Conservation (phyloP, 805 yeast genomes). For the Zygosaccharomyces rouxii region DNA sequence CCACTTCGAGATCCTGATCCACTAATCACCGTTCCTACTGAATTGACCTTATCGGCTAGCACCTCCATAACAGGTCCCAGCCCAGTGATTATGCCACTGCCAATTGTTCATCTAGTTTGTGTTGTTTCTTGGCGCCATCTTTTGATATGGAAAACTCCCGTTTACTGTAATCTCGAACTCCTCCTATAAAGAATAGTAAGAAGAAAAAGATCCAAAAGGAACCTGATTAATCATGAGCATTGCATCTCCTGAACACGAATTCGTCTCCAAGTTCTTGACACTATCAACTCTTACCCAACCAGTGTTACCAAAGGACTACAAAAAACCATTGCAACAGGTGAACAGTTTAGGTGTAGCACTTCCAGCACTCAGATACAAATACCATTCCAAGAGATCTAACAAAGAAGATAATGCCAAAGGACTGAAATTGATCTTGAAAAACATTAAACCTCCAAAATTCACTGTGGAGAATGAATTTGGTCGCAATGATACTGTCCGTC, state of each 20-base stretch:
- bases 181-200: background rate
- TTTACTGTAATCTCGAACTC: background rate
- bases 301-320: constrained; percentile 26
- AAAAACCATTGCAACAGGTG: constrained; percentile 32
- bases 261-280: constrained; percentile 46
- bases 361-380: constrained; percentile 44
- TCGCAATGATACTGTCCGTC: constrained; percentile 31
- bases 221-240: constrained; percentile 2
- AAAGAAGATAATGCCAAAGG: constrained; percentile 1
- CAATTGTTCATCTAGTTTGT: background rate
- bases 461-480: constrained; percentile 29
- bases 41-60: constrained; percentile 2
- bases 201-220: background rate
- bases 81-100: background rate
- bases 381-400: constrained; percentile 24
- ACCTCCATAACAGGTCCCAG: background rate
- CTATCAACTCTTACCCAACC: constrained; percentile 45
- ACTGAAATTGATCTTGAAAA: constrained; percentile 45
- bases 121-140: constrained; percentile 3
- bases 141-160: background rate
- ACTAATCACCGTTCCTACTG: constrained; percentile 16
- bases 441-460: constrained; percentile 72
- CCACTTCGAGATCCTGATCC: constrained; percentile 12
- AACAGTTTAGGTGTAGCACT: constrained; percentile 44
- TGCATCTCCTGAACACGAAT: constrained; percentile 39